Evolutionary conservation across 805 yeast species (phyloP), one percentile per base, ranked within the genome.

Genomic region (Allodekkera sacchari): DNA sequence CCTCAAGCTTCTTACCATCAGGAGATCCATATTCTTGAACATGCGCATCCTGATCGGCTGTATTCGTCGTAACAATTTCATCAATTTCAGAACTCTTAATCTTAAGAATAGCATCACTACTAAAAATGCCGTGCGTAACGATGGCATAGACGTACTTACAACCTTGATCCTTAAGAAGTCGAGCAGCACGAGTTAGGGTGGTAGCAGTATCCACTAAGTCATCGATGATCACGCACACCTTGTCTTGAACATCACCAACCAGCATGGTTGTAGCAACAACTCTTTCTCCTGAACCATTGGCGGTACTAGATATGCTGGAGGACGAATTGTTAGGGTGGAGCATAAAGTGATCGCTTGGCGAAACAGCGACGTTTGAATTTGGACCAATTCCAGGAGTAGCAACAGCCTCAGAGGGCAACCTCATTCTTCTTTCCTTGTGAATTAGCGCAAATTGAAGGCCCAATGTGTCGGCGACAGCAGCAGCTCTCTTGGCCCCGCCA

Each of bases 401-500:
- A 13, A 32, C 11, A 3, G 32, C 22, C 17, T 49, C 45, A 23
- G 46, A 51, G 11, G 65, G 52, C 6, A 57, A 55, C 34, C 59
- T 63, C 28, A 66, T 71, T 42, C 94, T 66, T 52, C 95, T 68
- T 53, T 92, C 98, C 58, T 92, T 92, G 59, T 92, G 97, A 42
- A 92, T 87, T 57, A 92, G 65, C 0, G 99, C 98, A 63, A 92
- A 88, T 17, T 87, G 72, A 63, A 92, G 71, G 13, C 84, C 87
- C 36, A 92, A 61, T 1, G 82, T 72, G 59, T 92, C 99, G 2
- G 98, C 98, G 38, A 92, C 71, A 1, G 89, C 80, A 1, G 95
- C 83, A 20, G 98, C 96, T 43, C 98, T 66, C 57, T 92, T 92
- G 30, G 98, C 99, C 40, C 99, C 99, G 50, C 99, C 99, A 15